A percentile compares a stretch with the other conserved stretches of the same genome.
Evolutionary conservation across 306 rosid species (phyloP).

Genomic region (Ammopiptanthus mongolicus): DNA sequence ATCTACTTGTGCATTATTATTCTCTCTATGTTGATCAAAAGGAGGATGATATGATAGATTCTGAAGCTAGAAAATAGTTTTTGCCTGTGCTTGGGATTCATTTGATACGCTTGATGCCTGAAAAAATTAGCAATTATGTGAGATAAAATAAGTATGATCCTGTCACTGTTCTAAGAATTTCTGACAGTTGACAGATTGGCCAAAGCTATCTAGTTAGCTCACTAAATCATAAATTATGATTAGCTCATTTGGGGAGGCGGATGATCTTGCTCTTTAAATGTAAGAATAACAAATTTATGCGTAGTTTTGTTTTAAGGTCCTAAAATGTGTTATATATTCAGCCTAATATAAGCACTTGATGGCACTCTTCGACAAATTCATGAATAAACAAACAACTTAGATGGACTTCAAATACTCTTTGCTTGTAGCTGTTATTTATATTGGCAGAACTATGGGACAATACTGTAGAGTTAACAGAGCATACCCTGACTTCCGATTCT

Average conservation of each 20-base stretch:
- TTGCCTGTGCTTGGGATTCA: not conserved
- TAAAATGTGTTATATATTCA: not conserved
- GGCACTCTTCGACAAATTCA: not conserved
- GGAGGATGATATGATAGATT: not conserved
- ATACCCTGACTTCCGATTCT: constrained; percentile 67
- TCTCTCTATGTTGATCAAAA: not conserved
- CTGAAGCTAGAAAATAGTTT: not conserved
- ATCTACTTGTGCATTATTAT: not conserved
- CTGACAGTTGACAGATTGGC: not conserved
- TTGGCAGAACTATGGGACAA: not conserved
- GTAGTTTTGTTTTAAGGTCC: not conserved
- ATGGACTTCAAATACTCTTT: not conserved
- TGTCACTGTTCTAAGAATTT: not conserved
- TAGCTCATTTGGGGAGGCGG: not conserved
- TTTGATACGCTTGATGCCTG: not conserved
- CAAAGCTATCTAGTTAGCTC: not conserved
- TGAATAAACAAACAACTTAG: not conserved
- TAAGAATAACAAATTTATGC: not conserved
- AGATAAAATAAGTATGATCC: not conserved
- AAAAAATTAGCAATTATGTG: not conserved
- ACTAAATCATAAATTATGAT: not conserved
- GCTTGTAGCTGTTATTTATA: not conserved
- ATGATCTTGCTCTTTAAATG: not conserved
- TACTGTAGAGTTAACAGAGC: constrained; percentile 2
- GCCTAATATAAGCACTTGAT: not conserved